Conservation (phyloP, 257 asterid species). For the Linderniella brevidens region DNA sequence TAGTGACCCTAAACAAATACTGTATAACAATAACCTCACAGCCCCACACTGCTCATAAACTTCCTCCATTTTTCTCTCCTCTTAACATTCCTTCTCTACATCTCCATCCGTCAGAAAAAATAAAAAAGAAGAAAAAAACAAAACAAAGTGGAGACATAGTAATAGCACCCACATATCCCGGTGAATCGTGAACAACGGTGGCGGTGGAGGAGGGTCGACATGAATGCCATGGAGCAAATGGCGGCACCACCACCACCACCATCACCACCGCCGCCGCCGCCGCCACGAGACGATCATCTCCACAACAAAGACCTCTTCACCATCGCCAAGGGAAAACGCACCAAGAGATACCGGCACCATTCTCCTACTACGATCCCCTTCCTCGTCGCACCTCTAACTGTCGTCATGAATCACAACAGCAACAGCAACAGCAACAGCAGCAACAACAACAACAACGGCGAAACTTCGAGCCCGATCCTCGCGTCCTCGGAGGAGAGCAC, state of each 20-base stretch:
- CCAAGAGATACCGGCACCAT: conserved; percentile 30
- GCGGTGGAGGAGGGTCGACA: conserved; percentile 15
- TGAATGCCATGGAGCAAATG: conserved; percentile 24
- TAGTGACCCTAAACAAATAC: no score
- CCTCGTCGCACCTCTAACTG: conserved; percentile 1
- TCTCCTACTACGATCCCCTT: conserved; percentile 31
- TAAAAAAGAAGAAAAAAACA: background rate
- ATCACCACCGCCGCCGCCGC: background rate
- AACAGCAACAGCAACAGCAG: background rate
- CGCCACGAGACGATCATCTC: background rate
- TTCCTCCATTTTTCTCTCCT: conserved; percentile 14
- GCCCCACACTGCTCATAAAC: conserved; percentile 12
- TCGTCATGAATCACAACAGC: no score
- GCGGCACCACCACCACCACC: conserved; percentile 8
- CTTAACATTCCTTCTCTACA: conserved; percentile 17
- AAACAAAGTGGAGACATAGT: background rate
- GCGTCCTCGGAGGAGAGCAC: conserved; percentile 23
- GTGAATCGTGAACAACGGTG: conserved; percentile 17
- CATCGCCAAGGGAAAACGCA: conserved; percentile 37
- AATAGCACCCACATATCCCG: background rate
- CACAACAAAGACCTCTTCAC: conserved; percentile 13
- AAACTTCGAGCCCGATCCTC: conserved; percentile 5
- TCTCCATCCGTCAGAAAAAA: conserved; percentile 12
- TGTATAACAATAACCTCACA: conserved; percentile 17
- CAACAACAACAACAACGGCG: background rate